Evolutionary conservation across 768 basidiomycete genomes (phyloP).

Genomic region (Xerocomus spinulosus): DNA sequence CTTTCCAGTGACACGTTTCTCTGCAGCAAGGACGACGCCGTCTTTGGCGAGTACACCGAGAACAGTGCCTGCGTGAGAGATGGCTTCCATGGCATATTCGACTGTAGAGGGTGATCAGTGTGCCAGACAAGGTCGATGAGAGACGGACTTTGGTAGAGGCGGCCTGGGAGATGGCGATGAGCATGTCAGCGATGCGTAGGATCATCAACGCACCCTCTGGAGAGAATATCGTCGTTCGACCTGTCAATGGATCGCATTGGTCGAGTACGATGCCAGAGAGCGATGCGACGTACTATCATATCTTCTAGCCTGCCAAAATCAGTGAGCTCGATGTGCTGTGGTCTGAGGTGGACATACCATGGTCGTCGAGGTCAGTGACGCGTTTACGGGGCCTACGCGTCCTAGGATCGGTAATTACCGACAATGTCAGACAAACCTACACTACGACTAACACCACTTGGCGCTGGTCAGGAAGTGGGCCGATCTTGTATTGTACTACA

Average conservation of each 20-base stretch:
- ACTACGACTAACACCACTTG: slow-evolving; percentile 79
- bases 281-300: slow-evolving; percentile 78
- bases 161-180: slow-evolving; percentile 49
- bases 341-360: slow-evolving; percentile 40
- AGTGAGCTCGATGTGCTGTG: not conserved
- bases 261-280: slow-evolving; percentile 6
- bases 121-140: not conserved
- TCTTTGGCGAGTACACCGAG: slow-evolving; percentile 89
- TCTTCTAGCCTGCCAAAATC: slow-evolving; percentile 64
- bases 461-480: slow-evolving; percentile 96
- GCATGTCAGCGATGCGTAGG: slow-evolving; percentile 3
- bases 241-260: slow-evolving; percentile 39
- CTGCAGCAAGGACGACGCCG: slow-evolving; percentile 87
- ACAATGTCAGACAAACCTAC: slow-evolving; percentile 50
- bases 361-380: slow-evolving; percentile 27
- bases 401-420: slow-evolving; percentile 22
- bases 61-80: slow-evolving; percentile 92
- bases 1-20: slow-evolving; percentile 99
- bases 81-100: slow-evolving; percentile 99
- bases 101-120: slow-evolving; percentile 43
- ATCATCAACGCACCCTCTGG: slow-evolving; percentile 70
- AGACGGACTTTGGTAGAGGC: slow-evolving; percentile 88
- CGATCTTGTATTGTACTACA: slow-evolving; percentile 93
- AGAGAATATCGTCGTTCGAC: slow-evolving; percentile 97
- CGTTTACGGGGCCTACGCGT: slow-evolving; percentile 29